Base-by-base conservation (phyloP, 2,329 filamentous ascomycete species). In the Amylocarpus encephaloides region DNA sequence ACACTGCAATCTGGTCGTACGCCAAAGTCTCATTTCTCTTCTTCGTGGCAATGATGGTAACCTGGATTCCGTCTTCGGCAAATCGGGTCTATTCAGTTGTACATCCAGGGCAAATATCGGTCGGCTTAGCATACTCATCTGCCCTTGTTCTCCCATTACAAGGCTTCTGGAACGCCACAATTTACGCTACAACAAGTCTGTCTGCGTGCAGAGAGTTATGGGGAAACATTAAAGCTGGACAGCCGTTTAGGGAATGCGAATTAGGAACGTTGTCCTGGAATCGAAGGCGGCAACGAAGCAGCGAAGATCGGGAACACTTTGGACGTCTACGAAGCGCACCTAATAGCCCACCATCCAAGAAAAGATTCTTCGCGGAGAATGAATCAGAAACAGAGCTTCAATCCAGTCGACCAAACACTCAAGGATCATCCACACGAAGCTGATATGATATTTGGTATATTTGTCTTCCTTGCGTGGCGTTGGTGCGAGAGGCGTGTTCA, bases 121-220 rank as follows among this genome's bases (percentile, higher is more conserved):
- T 82, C 26, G 71, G 75, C 0, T 76, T 93, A 19, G 82, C 88
- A 60, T 81, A 85, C 56, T 78, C 83, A 56, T 83, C 85, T 18
- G 82, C 85, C 0, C 76, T 88, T 36, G 87, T 93, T 1, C 74
- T 94, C 7, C 88, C 88, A 0, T 74, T 90, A 0, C 88, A 94
- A 64, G 88, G 88, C 0, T 86, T 91, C 61, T 93, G 88, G 87
- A 94, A 94, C 65, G 79, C 83, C 15, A 67, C 86, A 51, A 88
- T 94, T 58, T 94, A 93, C 67, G 69, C 81, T 13, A 75, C 79
- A 10, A 88, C 85, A 1, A 88, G 84, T 5, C 79, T 81, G 73
- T 68, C 77, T 44, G 83, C 83, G 0, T 83, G 81, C 62, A 76
- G 75, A 63, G 67, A 68, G 30, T 66, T 80, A 5, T 57, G 48